Conservation (phyloP, 1,284 basidiomycete genomes). For the Coniferiporia sulphurascens region DNA sequence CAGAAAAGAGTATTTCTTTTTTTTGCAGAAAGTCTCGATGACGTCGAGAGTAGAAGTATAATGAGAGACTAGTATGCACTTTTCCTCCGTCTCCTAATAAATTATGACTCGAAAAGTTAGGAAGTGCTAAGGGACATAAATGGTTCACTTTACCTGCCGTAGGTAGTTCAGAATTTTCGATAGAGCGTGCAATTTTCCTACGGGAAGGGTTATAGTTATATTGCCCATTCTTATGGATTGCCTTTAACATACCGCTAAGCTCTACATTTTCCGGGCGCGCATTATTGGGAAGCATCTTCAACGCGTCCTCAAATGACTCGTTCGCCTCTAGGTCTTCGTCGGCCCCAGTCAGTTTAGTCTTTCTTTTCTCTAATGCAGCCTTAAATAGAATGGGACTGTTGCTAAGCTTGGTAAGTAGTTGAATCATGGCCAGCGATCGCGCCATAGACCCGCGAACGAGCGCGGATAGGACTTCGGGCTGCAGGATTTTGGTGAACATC, state of each 20-base stretch:
- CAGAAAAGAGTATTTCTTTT: conserved; percentile 71
- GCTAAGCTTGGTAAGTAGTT: conserved; percentile 82
- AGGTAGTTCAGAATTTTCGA: conserved; percentile 69
- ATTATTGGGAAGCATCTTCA: conserved; percentile 61
- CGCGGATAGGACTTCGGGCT: conserved; percentile 60
- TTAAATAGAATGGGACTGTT: conserved; percentile 88
- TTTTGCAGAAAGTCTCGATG: conserved; percentile 81
- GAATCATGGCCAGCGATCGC: conserved; percentile 81
- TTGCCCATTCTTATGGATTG: not conserved
- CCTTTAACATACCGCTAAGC: conserved; percentile 55
- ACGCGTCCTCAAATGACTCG: conserved; percentile 54
- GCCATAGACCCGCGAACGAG: conserved; percentile 65
- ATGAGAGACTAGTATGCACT: conserved; percentile 89
- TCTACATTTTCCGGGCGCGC: conserved; percentile 64
- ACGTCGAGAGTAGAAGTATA: conserved; percentile 91
- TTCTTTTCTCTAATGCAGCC: conserved; percentile 60
- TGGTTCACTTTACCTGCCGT: conserved; percentile 39
- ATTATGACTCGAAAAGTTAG: not conserved
- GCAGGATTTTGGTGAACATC: conserved; percentile 75
- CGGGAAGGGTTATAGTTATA: no score
- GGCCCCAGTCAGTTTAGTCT: conserved; percentile 32
- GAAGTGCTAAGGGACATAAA: no score
- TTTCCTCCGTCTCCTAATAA: conserved; percentile 78
- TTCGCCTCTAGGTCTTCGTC: conserved; percentile 37
- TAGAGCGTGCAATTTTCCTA: conserved; percentile 81